Evolutionary conservation across 2,329 filamentous ascomycete species (phyloP), one percentile per base, ranked within the genome.

Genomic region (Apiospora saccharicola): DNA sequence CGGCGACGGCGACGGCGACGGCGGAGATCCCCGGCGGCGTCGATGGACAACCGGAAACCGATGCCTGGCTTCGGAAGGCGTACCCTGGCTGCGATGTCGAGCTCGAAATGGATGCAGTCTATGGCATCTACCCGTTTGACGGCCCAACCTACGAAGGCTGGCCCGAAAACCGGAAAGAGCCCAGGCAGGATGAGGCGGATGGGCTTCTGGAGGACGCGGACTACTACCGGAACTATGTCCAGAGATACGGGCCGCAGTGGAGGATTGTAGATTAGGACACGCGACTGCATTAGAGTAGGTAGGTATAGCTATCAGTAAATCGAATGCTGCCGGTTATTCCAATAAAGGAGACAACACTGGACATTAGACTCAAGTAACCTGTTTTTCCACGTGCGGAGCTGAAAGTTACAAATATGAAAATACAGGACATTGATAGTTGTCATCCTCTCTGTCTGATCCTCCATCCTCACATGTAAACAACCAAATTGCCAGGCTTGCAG

Each of bases 201-300:
- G 72, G 72, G 4, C 70, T 73, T n/a, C 14, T 73, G 4, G 68
- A 64, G 1, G 30, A n/a, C 26, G n/a, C 24, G 26, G 6, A 5
- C 41, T 64, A 43, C 43, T 44, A 69, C 67, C 61, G 69, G n/a
- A 69, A 73, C 26, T 73, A 73, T 34, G 64, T 61, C 16, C 57
- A 64, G 69, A 51, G 49, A 41, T 71, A 67, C 34, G 71, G 71
- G 6, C 71, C 71, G 6, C 71, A 71, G 46, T 72, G 71, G 71
- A 69, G n/a, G 37, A 57, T 69, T 10, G 2, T 22, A 7, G 47
- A 47, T 7, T 72, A 41, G 26, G 5, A 57, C 3, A 7, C 24
- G 49, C 3, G 49, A 19, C 0, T 57, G 19, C 22, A n/a, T 22
- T 49, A 49, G 19, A 6, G 46, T n/a, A 49, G 46, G 22, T n/a